phyloP scores from a whole-genome alignment of 2,329 filamentous ascomycete genomes.

The Karstenula rhodostoma region DNA sequence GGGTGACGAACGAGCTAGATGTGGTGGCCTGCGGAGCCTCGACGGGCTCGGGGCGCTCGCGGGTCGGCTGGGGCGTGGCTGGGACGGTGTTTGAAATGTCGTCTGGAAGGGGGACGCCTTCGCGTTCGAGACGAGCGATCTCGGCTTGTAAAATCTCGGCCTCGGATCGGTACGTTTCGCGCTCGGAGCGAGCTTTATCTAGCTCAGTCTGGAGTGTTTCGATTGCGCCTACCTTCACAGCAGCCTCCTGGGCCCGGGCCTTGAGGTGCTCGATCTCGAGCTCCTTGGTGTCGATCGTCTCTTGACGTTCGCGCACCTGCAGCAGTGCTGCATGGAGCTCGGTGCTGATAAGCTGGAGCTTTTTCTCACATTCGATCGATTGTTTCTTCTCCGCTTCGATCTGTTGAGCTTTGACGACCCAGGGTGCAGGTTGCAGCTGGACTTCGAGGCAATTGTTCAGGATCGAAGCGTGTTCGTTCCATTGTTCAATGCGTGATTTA shows the following conservation, averaged over 20 bases:
- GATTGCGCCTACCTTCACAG: conserved; percentile 33
- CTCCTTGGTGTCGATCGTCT: conserved; percentile 66
- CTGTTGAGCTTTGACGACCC: conserved; percentile 82
- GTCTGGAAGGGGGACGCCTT: neutral
- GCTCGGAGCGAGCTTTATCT: conserved; percentile 29
- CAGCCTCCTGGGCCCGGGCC: conserved; percentile 56
- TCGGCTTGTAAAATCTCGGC: conserved; percentile 28
- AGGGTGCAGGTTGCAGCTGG: conserved; percentile 77
- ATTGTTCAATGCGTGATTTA: conserved; percentile 63
- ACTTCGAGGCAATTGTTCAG: conserved; percentile 62
- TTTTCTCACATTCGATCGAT: conserved; percentile 83
- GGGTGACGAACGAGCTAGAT: conserved; percentile 17
- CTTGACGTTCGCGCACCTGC: conserved; percentile 76
- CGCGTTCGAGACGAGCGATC: conserved; percentile 23
- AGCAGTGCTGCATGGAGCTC: conserved; percentile 78
- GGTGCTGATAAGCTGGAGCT: conserved; percentile 80
- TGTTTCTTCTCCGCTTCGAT: conserved; percentile 83
- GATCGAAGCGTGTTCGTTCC: conserved; percentile 67
- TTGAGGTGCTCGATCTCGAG: conserved; percentile 92
- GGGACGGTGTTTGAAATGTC: neutral
- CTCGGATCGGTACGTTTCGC: conserved; percentile 28
- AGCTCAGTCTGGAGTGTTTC: conserved; percentile 34
- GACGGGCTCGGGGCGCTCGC: conserved; percentile 7
- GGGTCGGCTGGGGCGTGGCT: neutral
- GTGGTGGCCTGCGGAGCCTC: conserved; percentile 6